Conservation (phyloP, 106 monocot species). For the Allium cepa region DNA sequence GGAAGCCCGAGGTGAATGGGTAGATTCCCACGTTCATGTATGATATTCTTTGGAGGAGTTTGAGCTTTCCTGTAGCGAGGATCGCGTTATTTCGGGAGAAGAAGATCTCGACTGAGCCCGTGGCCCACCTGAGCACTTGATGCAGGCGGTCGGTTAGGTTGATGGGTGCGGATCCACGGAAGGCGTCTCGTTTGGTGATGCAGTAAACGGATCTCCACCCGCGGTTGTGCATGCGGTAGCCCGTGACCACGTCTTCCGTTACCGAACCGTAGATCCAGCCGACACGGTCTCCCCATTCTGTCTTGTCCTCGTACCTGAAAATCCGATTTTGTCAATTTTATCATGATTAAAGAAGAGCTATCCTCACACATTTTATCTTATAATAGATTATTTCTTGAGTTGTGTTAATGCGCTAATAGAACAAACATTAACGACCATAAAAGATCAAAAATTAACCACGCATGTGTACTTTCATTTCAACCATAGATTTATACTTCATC, state of each 20-base stretch:
- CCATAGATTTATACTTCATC: too few relatives aligned
- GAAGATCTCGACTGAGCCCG: constrained; percentile 77
- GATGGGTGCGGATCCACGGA: constrained; percentile 58
- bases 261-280: constrained; percentile 36
- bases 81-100: constrained; percentile 71
- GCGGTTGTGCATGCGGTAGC: constrained; percentile 77
- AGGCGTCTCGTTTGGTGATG: constrained; percentile 66
- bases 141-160: constrained; percentile 41
- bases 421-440: too few relatives aligned
- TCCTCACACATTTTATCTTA: too few relatives aligned
- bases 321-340: neutral
- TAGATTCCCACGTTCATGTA: constrained; percentile 39
- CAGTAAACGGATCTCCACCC: constrained; percentile 71
- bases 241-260: constrained; percentile 76
- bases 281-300: constrained; percentile 59
- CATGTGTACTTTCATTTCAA: too few relatives aligned
- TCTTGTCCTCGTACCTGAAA: constrained; percentile 66
- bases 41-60: constrained; percentile 53
- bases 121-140: constrained; percentile 76
- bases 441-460: too few relatives aligned
- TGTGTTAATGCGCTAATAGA: too few relatives aligned
- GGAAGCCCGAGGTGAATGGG: constrained; percentile 74
- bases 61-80: constrained; percentile 39
- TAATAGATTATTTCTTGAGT: too few relatives aligned
- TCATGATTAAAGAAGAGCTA: neutral